Evolutionary conservation across 192 early-diverging fungal species (phyloP), one percentile per base, ranked within the genome.

Genomic region (Rhizophagus clarus): DNA sequence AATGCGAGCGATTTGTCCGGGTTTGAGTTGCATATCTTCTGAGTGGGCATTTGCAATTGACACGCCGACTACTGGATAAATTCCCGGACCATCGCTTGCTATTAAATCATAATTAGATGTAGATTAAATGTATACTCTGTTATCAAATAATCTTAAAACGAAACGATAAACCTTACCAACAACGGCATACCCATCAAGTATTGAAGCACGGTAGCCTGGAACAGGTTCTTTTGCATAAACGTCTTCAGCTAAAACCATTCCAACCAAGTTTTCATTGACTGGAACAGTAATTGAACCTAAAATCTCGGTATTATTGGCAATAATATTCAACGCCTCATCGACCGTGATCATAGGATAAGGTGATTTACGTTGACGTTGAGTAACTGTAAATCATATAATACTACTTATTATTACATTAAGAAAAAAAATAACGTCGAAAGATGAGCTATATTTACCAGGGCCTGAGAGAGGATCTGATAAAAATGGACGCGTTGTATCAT

Each of bases 181-280:
- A 49, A 99, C 94, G 2, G 97, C 96, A 83, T 99, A 99, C 17
- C 97, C 97, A 85, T 99, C 97, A 40, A 99, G 91, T 37, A 97
- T 91, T 1, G 94, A 94, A 12, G 97, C 96, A 2, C 91, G 89
- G 80, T 94, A 98, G 12, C 86, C 94, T 4, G 97, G 97, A 2
- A 99, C 95, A 61, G 89, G 83, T 67, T 95, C 94, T 20, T 61
- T 77, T 2, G 95, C 91, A 2, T 86, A 64, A 0, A 96, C 92
- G 83, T 96, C 95, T 81, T 91, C 85, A 7, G 94, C 94, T 10
- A 97, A 74, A 22, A 95, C 88, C 47, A 88, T 87, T 1, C 94
- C 94, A 20, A 90, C 71, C 45, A 93, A 76, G 3, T 79, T 79
- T 66, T 86, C 81, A 24, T 87, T 68, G 1, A 94, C 88, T 3